Base-by-base conservation (phyloP, 495 filamentous ascomycete genomes). In the Daldinia caldariorum region DNA sequence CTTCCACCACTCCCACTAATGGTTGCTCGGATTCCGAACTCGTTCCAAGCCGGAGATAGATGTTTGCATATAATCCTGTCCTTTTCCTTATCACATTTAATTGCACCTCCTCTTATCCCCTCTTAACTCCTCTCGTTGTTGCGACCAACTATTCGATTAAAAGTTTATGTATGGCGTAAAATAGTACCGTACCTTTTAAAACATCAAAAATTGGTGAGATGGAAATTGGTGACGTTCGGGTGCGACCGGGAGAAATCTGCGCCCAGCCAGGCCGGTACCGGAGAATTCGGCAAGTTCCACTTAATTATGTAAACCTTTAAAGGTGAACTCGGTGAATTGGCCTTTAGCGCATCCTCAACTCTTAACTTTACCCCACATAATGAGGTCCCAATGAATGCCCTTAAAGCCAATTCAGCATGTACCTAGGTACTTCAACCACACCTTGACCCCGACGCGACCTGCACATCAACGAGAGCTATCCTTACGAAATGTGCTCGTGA, bases 1-100 rank as follows among this genome's bases (percentile, higher is more conserved):
- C 62, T 58, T 31, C 18, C 70, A 26, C 26, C 3, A 26, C n/a
- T n/a, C n/a, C n/a, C n/a, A n/a, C n/a, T n/a, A 58, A 38, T 67
- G 43, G 43, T 47, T 54, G 58, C 66, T 69, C 71, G 71, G 66
- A 67, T 66, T 65, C 71, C 71, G 71, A 73, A 63, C 54, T 73
- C 34, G 55, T 63, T 70, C 66, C 31, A 51, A 26, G 47, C 50
- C 16, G 55, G 34, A 49, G 32, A 34, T 14, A 38, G 38, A 41
- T 43, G 22, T 43, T 59, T 32, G 61, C 31, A 18, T 64, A 14
- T 35, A 29, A 9, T 47, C 16, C 22, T 47, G 3, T 47, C 43
- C 18, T 45, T 43, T 47, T 47, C 18, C 18, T 20, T 47, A 47
- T 47, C 43, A 16, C 20, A 47, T 22, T 22, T 22, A 41, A 12